Evolutionary conservation across 768 basidiomycete genomes (phyloP).

Genomic region (Boletus vinaceobasis): DNA sequence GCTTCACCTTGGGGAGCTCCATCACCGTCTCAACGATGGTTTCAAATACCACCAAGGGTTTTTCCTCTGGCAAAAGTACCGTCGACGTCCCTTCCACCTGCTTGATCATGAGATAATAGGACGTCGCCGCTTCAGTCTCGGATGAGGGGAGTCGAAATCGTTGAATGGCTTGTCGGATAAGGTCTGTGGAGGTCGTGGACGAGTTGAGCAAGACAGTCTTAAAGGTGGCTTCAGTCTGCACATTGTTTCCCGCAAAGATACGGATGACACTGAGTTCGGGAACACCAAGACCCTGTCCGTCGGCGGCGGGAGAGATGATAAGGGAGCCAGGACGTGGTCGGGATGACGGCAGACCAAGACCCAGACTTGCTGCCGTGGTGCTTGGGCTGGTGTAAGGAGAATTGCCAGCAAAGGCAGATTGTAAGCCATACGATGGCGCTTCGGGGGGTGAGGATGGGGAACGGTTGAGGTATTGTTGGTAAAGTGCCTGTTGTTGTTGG

Average conservation of each 20-base stretch:
- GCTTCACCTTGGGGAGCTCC: constrained; percentile 83
- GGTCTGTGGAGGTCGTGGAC: constrained; percentile 77
- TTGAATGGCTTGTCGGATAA: constrained; percentile 90
- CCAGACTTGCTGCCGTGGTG: constrained; percentile 40
- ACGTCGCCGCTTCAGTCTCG: constrained; percentile 48
- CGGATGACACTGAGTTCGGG: constrained; percentile 93
- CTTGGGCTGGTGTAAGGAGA: constrained; percentile 40
- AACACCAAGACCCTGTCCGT: constrained; percentile 59
- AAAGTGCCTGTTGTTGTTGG: constrained; percentile 82
- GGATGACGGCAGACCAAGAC: constrained; percentile 46
- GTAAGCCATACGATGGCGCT: constrained; percentile 72
- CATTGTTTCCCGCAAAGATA: constrained; percentile 87
- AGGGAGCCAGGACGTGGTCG: constrained; percentile 77
- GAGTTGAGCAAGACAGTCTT: constrained; percentile 94
- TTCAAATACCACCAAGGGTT: constrained; percentile 89
- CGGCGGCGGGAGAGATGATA: constrained; percentile 59
- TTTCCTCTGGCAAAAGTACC: constrained; percentile 64
- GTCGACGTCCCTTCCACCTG: constrained; percentile 88
- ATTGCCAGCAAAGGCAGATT: constrained; percentile 56
- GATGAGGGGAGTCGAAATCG: constrained; percentile 79
- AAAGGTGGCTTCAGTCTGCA: constrained; percentile 95
- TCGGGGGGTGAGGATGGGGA: constrained; percentile 81
- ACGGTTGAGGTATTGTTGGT: constrained; percentile 85
- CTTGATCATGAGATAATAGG: constrained; percentile 89
- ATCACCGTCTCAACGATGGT: constrained; percentile 74